Evolutionary conservation across 2,329 filamentous ascomycete species (phyloP), one percentile per base, ranked within the genome.

Genomic region (Monilinia polystroma): DNA sequence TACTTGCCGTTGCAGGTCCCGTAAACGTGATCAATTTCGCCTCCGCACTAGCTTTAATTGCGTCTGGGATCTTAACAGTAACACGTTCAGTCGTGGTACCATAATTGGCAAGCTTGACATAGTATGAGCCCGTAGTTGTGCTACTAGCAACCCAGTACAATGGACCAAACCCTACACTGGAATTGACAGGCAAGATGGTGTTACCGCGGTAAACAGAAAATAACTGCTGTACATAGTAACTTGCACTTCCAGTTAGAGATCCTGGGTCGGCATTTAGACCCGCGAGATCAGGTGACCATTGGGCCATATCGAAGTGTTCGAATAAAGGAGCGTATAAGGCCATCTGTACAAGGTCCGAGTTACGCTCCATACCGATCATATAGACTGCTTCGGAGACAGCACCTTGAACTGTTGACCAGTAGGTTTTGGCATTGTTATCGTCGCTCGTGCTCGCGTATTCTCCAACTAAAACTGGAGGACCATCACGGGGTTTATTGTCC

Each of bases 71-170:
- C 4, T 63, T 73, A 3, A 77, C 69, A 11, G 70, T 72, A 0
- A 78, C 71, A 1, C 43, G 67, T 26, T 70, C 72, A 7, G 68
- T 63, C 0, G 81, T 82, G 0, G 80, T 81, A 75, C 84, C 84
- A 74, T 84, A 84, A 0, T 81, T 81, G 7, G 81, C 81, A 4
- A 78, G 80, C 75, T 84, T 85, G 76, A 82, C 81, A 70, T 84
- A 76, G 55, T 79, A 73, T 1, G 74, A 77, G 1, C 77, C 78
- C 10, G 70, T 57, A 4, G 54, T 23, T n/a, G 76, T 78, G 20
- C 77, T 75, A 55, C 79, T 74, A 1, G 81, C 78, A 7, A 83
- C 82, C 71, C 81, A 83, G 75, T 79, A 84, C 0, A 82, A 72
- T 0, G 82, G 83, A 18, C 77, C 76, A 58, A 82, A 79, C 11